phyloP scores from a whole-genome alignment of 192 early-diverging fungal genomes.

The Tieghemiomyces parasiticus region DNA sequence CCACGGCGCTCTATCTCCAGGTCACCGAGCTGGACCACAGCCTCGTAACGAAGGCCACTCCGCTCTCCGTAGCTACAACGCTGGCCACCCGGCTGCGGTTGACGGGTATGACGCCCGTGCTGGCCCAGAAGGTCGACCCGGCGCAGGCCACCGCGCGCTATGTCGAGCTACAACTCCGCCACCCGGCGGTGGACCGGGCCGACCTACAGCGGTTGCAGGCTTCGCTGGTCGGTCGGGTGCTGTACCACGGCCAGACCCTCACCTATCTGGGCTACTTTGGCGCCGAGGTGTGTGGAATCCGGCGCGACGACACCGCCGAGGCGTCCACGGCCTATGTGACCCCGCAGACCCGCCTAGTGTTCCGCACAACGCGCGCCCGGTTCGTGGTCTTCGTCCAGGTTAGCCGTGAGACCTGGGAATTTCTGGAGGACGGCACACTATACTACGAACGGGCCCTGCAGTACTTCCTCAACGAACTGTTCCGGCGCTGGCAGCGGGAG shows the following conservation, averaged over 20 bases:
- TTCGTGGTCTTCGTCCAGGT: slow-evolving; percentile 94
- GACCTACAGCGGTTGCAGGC: slow-evolving; percentile 89
- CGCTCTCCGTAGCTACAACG: slow-evolving; percentile 16
- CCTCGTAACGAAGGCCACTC: slow-evolving; percentile 21
- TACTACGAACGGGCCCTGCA: slow-evolving; percentile 87
- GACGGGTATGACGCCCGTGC: slow-evolving; percentile 19
- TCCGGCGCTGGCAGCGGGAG: slow-evolving; percentile 64
- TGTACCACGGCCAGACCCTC: slow-evolving; percentile 66
- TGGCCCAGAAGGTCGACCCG: slow-evolving; percentile 45
- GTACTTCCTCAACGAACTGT: slow-evolving; percentile 78
- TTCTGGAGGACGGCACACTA: slow-evolving; percentile 92
- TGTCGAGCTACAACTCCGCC: slow-evolving; percentile 73
- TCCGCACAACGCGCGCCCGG: slow-evolving; percentile 86
- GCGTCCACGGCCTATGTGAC: slow-evolving; percentile 66
- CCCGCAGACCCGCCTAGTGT: slow-evolving; percentile 65
- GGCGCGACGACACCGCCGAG: slow-evolving; percentile 40
- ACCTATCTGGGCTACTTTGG: slow-evolving; percentile 51
- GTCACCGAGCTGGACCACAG: slow-evolving; percentile 24
- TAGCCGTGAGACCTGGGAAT: slow-evolving; percentile 95
- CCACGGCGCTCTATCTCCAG: slow-evolving; percentile 21
- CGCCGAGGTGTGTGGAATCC: slow-evolving; percentile 70
- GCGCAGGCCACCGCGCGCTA: slow-evolving; percentile 52
- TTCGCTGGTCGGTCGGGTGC: slow-evolving; percentile 43
- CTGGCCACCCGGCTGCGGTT: slow-evolving; percentile 24
- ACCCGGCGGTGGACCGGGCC: slow-evolving; percentile 81